phyloP scores from a whole-genome alignment of 2,329 filamentous ascomycete species.

The Hypoxylon sp. region DNA sequence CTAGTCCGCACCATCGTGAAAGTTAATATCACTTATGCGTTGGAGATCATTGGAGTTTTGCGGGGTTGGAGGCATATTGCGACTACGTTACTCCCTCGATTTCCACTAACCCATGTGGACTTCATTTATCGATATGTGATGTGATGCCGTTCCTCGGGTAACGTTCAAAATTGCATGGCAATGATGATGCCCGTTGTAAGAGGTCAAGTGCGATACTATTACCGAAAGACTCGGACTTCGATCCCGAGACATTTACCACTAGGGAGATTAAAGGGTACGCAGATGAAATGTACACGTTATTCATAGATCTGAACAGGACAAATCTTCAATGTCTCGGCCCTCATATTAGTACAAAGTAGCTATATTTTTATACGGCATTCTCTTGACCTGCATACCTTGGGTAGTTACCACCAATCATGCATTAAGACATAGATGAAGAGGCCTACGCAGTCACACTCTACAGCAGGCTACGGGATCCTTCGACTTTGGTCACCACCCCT shows the following conservation, averaged over 20 bases:
- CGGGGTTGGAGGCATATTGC: slow-evolving; percentile 29
- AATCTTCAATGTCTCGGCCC: slow-evolving; percentile 24
- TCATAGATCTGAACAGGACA: slow-evolving; percentile 12
- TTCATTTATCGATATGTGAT: slow-evolving; percentile 1
- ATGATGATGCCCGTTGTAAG: slow-evolving; percentile 10
- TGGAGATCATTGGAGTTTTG: slow-evolving; percentile 27
- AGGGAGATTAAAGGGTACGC: slow-evolving; percentile 21
- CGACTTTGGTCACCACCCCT: slow-evolving; percentile 9
- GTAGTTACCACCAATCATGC: slow-evolving; percentile 4
- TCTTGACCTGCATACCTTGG: slow-evolving; percentile 4
- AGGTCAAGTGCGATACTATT: slow-evolving; percentile 20
- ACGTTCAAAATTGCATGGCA: slow-evolving; percentile 15
- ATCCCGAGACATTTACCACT: slow-evolving; percentile 36
- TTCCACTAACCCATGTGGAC: slow-evolving; percentile 3
- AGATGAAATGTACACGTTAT: slow-evolving; percentile 24
- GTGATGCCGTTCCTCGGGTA: background rate
- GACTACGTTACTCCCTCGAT: background rate
- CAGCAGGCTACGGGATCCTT: slow-evolving; percentile 12
- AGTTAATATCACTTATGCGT: slow-evolving; percentile 29
- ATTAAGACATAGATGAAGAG: slow-evolving; percentile 4
- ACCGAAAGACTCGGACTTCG: slow-evolving; percentile 11
- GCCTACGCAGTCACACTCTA: slow-evolving; percentile 16
- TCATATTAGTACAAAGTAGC: slow-evolving; percentile 4
- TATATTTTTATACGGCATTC: background rate
- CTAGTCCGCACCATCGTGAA: slow-evolving; percentile 28